These are phyloP conservation scores for Dillenia suffruticosa DNA, from an alignment of 164 flowering plant genomes.

Conservation along the genomic window DNA sequence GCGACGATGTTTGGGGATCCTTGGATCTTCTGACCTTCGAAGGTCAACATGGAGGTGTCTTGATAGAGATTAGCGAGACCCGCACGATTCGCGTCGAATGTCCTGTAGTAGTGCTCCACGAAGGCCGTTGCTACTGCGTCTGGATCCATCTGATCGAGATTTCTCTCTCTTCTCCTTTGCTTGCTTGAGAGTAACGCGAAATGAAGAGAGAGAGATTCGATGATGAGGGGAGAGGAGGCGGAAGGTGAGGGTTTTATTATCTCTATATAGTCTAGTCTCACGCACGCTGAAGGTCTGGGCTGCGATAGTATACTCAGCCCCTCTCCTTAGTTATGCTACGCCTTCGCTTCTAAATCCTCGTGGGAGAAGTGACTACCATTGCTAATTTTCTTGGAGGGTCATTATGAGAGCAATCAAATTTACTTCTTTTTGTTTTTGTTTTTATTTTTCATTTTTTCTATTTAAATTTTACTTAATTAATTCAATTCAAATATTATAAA, in stretches of 20 bases:
- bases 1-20: conserved; percentile 63
- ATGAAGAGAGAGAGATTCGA: background rate
- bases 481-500: no score
- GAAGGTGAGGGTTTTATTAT: background rate
- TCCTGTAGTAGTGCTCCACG: conserved; percentile 86
- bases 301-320: no score
- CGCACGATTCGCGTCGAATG: conserved; percentile 69
- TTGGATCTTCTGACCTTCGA: conserved; percentile 85
- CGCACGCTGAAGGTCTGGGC: no score
- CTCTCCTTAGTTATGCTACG: no score
- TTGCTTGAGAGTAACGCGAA: background rate
- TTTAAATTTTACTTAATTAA: no score
- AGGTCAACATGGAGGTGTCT: conserved; percentile 72
- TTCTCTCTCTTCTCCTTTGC: background rate
- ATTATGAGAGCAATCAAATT: no score
- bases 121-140: conserved; percentile 73
- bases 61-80: conserved; percentile 61
- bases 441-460: no score
- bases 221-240: background rate
- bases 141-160: conserved; percentile 55
- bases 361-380: no score
- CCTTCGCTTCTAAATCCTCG: no score
- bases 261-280: no score
- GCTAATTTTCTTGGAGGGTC: no score
- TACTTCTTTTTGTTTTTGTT: no score